Evolutionary conservation across 129 eudicot species (phyloP), one percentile per base, ranked within the genome.

Genomic region (Escallonia rubra): DNA sequence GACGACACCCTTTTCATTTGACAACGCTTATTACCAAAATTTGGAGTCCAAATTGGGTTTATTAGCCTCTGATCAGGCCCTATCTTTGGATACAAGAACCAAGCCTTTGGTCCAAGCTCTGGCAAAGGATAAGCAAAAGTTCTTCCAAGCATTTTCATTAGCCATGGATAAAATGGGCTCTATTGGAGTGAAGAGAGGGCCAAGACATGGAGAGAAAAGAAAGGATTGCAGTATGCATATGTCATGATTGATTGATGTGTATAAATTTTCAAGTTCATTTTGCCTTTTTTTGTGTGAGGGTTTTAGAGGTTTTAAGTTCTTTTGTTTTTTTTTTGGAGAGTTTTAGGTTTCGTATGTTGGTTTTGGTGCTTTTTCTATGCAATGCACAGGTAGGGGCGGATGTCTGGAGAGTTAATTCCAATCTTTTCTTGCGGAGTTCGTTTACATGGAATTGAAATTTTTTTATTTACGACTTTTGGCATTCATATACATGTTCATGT

Each of bases 101-200:
- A 85, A 64, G 80, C 82, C 86, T 54, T 71, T 82, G 82, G 97
- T 91, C 46, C 85, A 87, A 72, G 79, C 60, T 38, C 41, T 87
- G 59, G 88, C 90, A 0, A 78, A 81, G 62, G 88, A 91, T 62
- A 85, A 85, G 53, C 74, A 76, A 40, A 83, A 66, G 65, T 91
- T 91, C 64, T 87, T 81, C 15, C 85, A 81, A 47, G 88, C 75
- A 3, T 91, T 91, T 77, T 81, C 90, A 4, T 49, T 41, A 44
- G 96, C 93, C 52, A 91, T 91, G 90, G 96, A 91, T 2, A 88
- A 86, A 67, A 80, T 91, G 94, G 97, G 97, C 13, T 73, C 81
- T n/a, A 76, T 91, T 72, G 90, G 88, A 41, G 94, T 91, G 44
- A 91, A 87, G 72, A 81, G 93, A 70, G 97, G 97, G 42, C 71